Evolutionary conservation across 163 green algal species (phyloP).

Genomic region (Scenedesmus sp.): DNA sequence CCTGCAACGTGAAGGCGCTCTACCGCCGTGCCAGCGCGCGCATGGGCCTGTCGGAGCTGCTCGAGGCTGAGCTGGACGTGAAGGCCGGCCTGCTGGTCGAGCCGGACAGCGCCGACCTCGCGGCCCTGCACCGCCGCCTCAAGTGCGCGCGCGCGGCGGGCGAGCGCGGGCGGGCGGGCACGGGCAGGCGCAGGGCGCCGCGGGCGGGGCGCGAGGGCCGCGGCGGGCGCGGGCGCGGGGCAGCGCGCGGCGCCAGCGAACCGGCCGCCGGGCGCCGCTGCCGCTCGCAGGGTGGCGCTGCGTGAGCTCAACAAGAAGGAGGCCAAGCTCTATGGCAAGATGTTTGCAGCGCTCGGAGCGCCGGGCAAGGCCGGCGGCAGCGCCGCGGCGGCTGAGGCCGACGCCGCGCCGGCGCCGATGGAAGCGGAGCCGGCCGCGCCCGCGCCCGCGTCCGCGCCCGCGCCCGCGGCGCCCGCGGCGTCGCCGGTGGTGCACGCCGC

Average conservation of each 20-base stretch:
- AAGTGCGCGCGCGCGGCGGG: conserved; percentile 33
- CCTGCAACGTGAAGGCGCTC: conserved; percentile 92
- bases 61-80: conserved; percentile 89
- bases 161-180: background rate
- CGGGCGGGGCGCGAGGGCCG: background rate
- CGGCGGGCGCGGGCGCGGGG: no score
- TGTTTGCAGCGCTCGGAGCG: conserved; percentile 76
- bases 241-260: conserved; percentile 44
- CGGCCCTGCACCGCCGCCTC: conserved; percentile 59
- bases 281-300: conserved; percentile 42
- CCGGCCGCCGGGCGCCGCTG: background rate
- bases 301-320: conserved; percentile 75
- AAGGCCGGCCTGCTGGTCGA: conserved; percentile 75
- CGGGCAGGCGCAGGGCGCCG: background rate
- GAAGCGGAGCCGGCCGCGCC: background rate
- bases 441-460: background rate
- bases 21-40: conserved; percentile 90
- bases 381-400: background rate
- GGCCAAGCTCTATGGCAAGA: conserved; percentile 79
- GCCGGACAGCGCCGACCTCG: conserved; percentile 66
- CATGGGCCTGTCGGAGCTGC: conserved; percentile 72
- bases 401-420: background rate
- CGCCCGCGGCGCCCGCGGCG: conserved; percentile 1
- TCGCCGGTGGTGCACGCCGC: conserved; percentile 19
- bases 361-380: conserved; percentile 20